Evolutionary conservation across 2,329 filamentous ascomycete genomes (phyloP).

Genomic region (Claviceps maximensis): DNA sequence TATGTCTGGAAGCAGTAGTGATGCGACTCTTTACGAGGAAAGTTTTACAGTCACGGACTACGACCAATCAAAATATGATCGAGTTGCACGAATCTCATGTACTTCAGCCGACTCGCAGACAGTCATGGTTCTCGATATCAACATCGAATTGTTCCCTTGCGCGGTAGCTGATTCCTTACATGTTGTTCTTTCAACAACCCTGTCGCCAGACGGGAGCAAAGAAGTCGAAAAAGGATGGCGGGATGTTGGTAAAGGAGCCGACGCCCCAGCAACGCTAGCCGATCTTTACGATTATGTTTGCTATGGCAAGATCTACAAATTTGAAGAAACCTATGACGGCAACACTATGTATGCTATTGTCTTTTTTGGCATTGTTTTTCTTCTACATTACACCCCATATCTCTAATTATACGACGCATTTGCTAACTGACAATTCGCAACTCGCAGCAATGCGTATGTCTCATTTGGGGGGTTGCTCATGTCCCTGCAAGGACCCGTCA

Average conservation of each 20-base stretch:
- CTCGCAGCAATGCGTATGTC: constrained; percentile 71
- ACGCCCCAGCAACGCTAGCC: constrained; percentile 48
- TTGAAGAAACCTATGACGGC: constrained; percentile 65
- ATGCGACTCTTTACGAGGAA: constrained; percentile 89
- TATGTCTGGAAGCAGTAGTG: constrained; percentile 42
- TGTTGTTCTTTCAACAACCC: constrained; percentile 70
- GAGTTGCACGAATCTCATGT: constrained; percentile 73
- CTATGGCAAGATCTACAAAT: constrained; percentile 79
- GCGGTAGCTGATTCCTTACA: constrained; percentile 61
- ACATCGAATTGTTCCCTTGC: constrained; percentile 81
- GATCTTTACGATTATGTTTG: constrained; percentile 83
- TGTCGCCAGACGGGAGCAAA: constrained; percentile 75
- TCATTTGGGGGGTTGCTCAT: constrained; percentile 89
- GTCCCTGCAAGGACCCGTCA: constrained; percentile 84
- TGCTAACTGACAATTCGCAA: constrained; percentile 2
- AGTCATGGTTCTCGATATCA: constrained; percentile 78
- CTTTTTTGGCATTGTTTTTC: background rate
- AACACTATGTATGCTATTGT: constrained; percentile 57
- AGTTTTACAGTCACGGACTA: constrained; percentile 70
- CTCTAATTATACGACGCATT: background rate
- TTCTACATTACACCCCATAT: background rate
- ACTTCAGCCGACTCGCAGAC: constrained; percentile 63
- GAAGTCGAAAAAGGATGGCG: constrained; percentile 71
- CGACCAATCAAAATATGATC: constrained; percentile 86
- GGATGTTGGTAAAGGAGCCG: constrained; percentile 45